phyloP scores from a whole-genome alignment of 345 rosid genomes.

The Eutrema yunnanense region DNA sequence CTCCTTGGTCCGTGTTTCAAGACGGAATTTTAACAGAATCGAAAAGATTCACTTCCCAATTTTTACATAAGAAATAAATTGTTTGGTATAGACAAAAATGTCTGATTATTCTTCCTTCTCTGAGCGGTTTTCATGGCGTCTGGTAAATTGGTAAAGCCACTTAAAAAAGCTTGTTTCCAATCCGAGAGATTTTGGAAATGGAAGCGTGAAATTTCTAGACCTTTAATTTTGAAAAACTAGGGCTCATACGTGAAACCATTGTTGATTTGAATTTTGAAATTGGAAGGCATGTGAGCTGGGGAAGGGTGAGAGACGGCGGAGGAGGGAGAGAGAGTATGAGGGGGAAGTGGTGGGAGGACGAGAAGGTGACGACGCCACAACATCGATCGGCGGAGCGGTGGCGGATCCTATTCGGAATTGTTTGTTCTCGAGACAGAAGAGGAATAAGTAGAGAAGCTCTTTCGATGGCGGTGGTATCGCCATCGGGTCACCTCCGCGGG shows the following conservation, averaged over 20 bases:
- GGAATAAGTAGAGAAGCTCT: constrained; percentile 75
- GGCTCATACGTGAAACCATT: too few relatives aligned
- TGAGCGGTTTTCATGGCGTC: not conserved
- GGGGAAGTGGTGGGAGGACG: too few relatives aligned
- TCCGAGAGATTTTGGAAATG: too few relatives aligned
- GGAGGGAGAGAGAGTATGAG: too few relatives aligned
- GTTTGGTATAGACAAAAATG: not conserved
- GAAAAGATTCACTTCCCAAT: not conserved
- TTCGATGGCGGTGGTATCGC: constrained; percentile 47
- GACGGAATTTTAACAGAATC: not conserved
- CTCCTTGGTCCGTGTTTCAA: too few relatives aligned
- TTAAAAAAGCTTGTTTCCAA: too few relatives aligned
- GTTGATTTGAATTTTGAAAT: too few relatives aligned
- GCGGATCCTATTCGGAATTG: constrained; percentile 49
- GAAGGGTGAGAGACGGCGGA: too few relatives aligned
- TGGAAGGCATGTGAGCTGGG: too few relatives aligned
- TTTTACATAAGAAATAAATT: not conserved
- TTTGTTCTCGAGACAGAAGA: constrained; percentile 43
- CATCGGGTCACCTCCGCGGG: constrained; percentile 14
- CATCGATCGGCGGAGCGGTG: constrained; percentile 29
- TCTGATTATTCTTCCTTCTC: not conserved
- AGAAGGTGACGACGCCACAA: not conserved
- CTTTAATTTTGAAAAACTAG: too few relatives aligned
- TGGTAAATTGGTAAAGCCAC: too few relatives aligned
- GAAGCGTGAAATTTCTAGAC: too few relatives aligned